phyloP scores from a whole-genome alignment of 73 alveolate genomes.

The Paramecium sonneborni region DNA sequence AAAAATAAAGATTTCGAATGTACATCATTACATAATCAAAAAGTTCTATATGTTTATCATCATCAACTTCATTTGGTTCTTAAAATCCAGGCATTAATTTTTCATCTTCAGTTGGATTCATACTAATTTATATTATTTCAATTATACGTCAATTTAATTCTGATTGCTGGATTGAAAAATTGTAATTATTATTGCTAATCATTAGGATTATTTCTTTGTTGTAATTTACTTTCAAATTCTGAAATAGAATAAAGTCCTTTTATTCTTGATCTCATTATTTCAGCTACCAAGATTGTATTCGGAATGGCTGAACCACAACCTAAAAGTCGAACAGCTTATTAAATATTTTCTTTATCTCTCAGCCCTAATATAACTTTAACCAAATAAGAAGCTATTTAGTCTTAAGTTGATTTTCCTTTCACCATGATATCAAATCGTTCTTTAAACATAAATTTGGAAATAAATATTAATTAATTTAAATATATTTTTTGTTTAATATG shows the following conservation, averaged over 20 bases:
- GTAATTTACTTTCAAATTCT: neutral
- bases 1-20: neutral
- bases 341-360: slow-evolving; percentile 2
- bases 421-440: slow-evolving; percentile 30
- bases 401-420: neutral
- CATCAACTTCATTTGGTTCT: neutral
- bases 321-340: neutral
- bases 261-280: slow-evolving; percentile 13
- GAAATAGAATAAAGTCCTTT: neutral
- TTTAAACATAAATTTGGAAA: neutral
- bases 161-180: neutral
- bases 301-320: slow-evolving; percentile 15
- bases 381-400: neutral
- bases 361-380: neutral
- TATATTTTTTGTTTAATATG: no score
- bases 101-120: slow-evolving; percentile 5
- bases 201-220: neutral
- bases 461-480: neutral
- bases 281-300: neutral
- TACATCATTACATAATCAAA: slow-evolving; percentile 44
- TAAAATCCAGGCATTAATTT: neutral
- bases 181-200: neutral
- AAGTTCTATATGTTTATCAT: neutral
- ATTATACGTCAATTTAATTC: slow-evolving; percentile 5
- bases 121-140: neutral